Base-by-base conservation (phyloP, 1,284 basidiomycete genomes). In the Meira miltonrushii region DNA sequence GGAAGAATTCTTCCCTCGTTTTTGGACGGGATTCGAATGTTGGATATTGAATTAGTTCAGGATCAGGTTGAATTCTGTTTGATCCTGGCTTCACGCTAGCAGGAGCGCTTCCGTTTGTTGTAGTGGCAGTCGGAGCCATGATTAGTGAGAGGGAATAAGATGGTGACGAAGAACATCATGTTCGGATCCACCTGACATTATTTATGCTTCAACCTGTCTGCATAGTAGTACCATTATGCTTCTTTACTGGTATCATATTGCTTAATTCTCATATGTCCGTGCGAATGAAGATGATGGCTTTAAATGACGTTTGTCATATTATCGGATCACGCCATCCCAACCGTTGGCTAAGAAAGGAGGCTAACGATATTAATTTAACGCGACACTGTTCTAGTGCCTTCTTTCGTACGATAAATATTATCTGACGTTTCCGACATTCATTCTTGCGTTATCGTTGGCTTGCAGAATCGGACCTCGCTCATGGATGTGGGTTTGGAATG, bases 1-100 rank as follows among this genome's bases (percentile, higher is more conserved):
- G 57, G 39, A 61, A 69, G 59, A 70, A 72, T 28, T 74, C 68
- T 15, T 68, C 70, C 11, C 62, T 57, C 1, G 68, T 71, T 19
- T 53, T 55, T 11, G 72, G 73, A 40, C 64, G 59, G 10, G 65
- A 60, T 33, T 59, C 56, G 58, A 67, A 74, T 13, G 56, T 64
- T 17, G 71, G 71, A 57, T 74, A 74, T 39, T 67, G 61, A 15
- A 74, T 69, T 11, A 64, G 61, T 51, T 74, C 64, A 5, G 71
- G 71, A 53, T 74, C 71, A 19, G 65, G 61, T 49, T 71, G 71
- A 54, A 74, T 74, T 23, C 71, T 65, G 6, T 63, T 63, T 19
- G 67, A 55, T 25, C 51, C 63, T 33, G 28, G 28, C 49, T 64
- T 67, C 55, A 39, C 50, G 17, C 52, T 41, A 5, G 43, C 44